These are phyloP conservation scores for Geranium brycei DNA, from an alignment of 345 rosid species.

Conservation along the genomic window DNA sequence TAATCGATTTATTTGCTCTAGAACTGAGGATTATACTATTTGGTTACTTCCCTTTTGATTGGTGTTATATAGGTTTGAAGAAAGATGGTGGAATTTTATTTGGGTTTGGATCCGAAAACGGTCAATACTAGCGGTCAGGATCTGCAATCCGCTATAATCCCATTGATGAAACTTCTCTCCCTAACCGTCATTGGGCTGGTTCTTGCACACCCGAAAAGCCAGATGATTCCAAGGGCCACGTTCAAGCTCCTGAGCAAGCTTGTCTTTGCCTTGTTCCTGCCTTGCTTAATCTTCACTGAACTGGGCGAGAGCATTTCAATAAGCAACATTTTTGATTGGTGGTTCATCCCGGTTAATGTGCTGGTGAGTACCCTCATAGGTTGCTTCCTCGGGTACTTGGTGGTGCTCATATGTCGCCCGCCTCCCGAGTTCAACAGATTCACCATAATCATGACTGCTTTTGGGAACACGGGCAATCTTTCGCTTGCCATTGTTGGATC, in stretches of 20 bases:
- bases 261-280: slow-evolving; percentile 80
- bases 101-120: slow-evolving; percentile 6
- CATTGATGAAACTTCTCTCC: slow-evolving; percentile 62
- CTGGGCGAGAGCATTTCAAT: slow-evolving; percentile 69
- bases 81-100: not conserved
- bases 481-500: slow-evolving; percentile 73
- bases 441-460: slow-evolving; percentile 78
- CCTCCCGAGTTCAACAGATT: slow-evolving; percentile 68
- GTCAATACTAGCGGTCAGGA: slow-evolving; percentile 21
- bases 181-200: slow-evolving; percentile 63
- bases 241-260: slow-evolving; percentile 84
- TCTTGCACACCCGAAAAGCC: slow-evolving; percentile 60
- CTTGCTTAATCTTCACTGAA: slow-evolving; percentile 81
- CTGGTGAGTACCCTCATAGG: slow-evolving; percentile 54
- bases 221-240: slow-evolving; percentile 55
- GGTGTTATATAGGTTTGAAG: too few relatives aligned
- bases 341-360: slow-evolving; percentile 90
- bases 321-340: slow-evolving; percentile 45
- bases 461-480: slow-evolving; percentile 88
- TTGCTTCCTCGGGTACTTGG: slow-evolving; percentile 51
- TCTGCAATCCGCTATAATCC: slow-evolving; percentile 45
- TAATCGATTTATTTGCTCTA: too few relatives aligned
- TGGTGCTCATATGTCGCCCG: slow-evolving; percentile 65
- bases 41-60: not conserved
- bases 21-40: too few relatives aligned